Evolutionary conservation across 148 eudicot species (phyloP).

Genomic region (Dysphania ambrosioides): DNA sequence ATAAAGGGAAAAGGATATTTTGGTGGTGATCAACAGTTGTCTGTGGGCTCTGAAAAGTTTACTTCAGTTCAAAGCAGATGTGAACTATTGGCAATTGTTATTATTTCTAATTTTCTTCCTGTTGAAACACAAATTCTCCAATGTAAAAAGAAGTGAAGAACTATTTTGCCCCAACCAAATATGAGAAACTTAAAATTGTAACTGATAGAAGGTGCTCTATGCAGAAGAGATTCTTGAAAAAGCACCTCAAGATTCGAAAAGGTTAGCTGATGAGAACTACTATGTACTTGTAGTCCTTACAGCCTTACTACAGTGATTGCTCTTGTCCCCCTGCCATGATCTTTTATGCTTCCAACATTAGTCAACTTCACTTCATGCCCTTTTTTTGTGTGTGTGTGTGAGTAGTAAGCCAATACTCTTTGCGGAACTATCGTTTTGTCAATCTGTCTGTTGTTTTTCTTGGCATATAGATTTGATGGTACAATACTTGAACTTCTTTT

Average conservation of each 20-base stretch:
- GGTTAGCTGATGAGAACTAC: too few relatives aligned
- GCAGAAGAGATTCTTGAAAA: background rate
- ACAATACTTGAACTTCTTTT: background rate
- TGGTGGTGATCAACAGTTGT: background rate
- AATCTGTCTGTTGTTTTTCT: background rate
- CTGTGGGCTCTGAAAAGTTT: background rate
- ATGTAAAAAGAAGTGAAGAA: background rate
- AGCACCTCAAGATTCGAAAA: too few relatives aligned
- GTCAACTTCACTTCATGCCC: background rate
- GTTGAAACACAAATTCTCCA: background rate
- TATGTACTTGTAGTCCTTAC: too few relatives aligned
- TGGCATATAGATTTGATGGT: background rate
- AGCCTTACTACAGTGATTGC: background rate
- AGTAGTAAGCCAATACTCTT: background rate
- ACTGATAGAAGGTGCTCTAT: background rate
- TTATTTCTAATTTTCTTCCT: background rate
- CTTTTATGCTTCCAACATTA: background rate
- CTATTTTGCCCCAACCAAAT: background rate
- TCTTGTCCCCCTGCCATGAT: background rate
- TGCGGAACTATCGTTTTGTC: background rate
- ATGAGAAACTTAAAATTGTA: background rate
- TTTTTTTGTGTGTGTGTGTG: background rate
- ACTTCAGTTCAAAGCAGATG: background rate
- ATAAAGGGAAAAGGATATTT: background rate
- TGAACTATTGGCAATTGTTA: conserved; percentile 1